Percentiles rank a stretch among this genome's conserved stretches.
These are phyloP conservation scores for Leccinum broughii DNA, from an alignment of 768 basidiomycete species.

Conservation along the genomic window DNA sequence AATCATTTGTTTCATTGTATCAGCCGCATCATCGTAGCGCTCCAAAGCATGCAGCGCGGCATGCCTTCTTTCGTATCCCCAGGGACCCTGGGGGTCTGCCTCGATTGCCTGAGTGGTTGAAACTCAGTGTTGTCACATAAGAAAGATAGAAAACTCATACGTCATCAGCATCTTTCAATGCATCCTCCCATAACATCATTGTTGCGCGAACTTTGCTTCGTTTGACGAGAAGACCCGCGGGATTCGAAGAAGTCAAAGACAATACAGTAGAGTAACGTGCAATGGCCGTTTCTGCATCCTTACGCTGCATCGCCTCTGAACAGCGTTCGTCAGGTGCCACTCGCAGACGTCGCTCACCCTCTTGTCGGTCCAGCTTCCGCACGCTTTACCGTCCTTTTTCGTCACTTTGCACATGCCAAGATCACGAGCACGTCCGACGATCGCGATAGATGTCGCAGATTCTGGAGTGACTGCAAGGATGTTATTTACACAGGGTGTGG, in stretches of 20 bases:
- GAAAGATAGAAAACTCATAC: neutral
- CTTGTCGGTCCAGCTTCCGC: slow-evolving; percentile 90
- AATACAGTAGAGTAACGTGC: neutral
- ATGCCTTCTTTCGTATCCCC: slow-evolving; percentile 7
- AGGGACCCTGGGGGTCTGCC: neutral
- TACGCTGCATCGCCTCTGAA: slow-evolving; percentile 58
- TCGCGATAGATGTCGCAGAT: slow-evolving; percentile 73
- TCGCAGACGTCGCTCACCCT: slow-evolving; percentile 87
- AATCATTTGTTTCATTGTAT: neutral
- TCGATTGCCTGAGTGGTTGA: neutral
- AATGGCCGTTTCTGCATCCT: slow-evolving; percentile 5
- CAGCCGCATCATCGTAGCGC: slow-evolving; percentile 1
- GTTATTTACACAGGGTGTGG: slow-evolving; percentile 78
- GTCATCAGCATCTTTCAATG: slow-evolving; percentile 7
- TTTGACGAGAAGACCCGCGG: slow-evolving; percentile 5
- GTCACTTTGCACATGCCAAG: slow-evolving; percentile 80
- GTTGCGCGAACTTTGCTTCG: slow-evolving; percentile 7
- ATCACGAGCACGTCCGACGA: slow-evolving; percentile 85
- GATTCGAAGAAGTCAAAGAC: neutral
- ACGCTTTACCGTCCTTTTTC: slow-evolving; percentile 78
- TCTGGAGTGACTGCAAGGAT: slow-evolving; percentile 87
- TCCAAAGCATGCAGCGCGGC: neutral
- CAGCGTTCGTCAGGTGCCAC: slow-evolving; percentile 83
- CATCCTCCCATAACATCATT: slow-evolving; percentile 5
- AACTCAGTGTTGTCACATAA: neutral